Conservation (phyloP, 2,329 filamentous ascomycete species). For the Aspergillus texensis region DNA sequence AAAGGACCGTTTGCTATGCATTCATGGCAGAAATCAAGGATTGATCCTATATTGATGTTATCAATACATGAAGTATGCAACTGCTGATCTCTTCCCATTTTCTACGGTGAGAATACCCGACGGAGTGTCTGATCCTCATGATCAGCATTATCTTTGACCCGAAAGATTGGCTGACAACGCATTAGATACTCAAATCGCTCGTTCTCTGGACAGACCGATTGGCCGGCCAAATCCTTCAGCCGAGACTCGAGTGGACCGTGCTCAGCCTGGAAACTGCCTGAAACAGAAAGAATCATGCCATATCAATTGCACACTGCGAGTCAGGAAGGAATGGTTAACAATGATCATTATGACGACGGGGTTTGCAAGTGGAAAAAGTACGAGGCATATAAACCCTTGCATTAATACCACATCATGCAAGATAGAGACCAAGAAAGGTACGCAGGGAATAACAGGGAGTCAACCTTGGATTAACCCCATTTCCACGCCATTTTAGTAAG, state of each 20-base stretch:
- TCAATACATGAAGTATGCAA: not conserved
- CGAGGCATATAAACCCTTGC: not conserved
- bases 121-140: not conserved
- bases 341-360: not conserved
- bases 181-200: not conserved
- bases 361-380: not conserved
- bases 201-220: not conserved
- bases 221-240: not conserved
- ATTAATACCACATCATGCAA: not conserved
- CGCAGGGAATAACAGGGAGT: not conserved
- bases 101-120: not conserved
- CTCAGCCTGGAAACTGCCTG: not conserved
- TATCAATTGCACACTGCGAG: not conserved
- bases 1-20: not conserved
- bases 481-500: not conserved
- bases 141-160: not conserved
- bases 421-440: not conserved
- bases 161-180: not conserved
- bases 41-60: not conserved
- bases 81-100: not conserved
- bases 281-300: not conserved
- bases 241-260: constrained; percentile 6
- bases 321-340: not conserved
- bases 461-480: not conserved
- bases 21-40: not conserved